Percentiles rank a stretch among this genome's conserved stretches.
These are phyloP conservation scores for Diplodia seriata DNA, from an alignment of 2,329 filamentous ascomycete genomes.

Conservation along the genomic window DNA sequence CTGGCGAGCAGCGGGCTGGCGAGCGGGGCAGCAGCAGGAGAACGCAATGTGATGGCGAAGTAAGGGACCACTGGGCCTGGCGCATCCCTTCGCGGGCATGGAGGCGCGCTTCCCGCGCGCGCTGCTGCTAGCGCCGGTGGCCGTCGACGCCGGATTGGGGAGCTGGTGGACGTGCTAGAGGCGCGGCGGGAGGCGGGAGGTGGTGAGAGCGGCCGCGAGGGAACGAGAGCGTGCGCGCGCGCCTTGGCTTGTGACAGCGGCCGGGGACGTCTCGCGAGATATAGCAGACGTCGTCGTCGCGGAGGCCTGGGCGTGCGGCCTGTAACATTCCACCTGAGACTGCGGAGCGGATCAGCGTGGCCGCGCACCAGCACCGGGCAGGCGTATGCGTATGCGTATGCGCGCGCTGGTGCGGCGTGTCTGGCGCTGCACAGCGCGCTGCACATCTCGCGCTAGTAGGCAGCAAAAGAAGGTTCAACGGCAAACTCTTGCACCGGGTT, in stretches of 20 bases:
- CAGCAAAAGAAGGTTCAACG: slow-evolving; percentile 29
- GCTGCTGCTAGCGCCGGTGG: slow-evolving; percentile 21
- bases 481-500: slow-evolving; percentile 27
- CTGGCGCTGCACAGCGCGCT: slow-evolving; percentile 27
- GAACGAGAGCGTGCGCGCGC: slow-evolving; percentile 12
- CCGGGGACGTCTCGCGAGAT: slow-evolving; percentile 13
- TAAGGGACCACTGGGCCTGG: slow-evolving; percentile 30
- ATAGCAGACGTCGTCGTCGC: slow-evolving; percentile 14
- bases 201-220: slow-evolving; percentile 20
- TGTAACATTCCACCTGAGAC: slow-evolving; percentile 29
- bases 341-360: slow-evolving; percentile 28
- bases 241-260: slow-evolving; percentile 15
- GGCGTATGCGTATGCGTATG: too few relatives aligned
- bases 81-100: slow-evolving; percentile 29
- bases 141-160: slow-evolving; percentile 18
- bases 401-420: slow-evolving; percentile 18
- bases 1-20: neutral
- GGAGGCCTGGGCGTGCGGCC: slow-evolving; percentile 8
- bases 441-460: slow-evolving; percentile 20
- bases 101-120: slow-evolving; percentile 21
- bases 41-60: slow-evolving; percentile 29
- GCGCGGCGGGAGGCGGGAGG: neutral
- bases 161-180: slow-evolving; percentile 4
- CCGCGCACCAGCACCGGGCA: slow-evolving; percentile 5
- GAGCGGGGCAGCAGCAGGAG: slow-evolving; percentile 9